Evolutionary conservation across 306 rosid genomes (phyloP), one percentile per base, ranked within the genome.

Genomic region (Cicer arietinum): DNA sequence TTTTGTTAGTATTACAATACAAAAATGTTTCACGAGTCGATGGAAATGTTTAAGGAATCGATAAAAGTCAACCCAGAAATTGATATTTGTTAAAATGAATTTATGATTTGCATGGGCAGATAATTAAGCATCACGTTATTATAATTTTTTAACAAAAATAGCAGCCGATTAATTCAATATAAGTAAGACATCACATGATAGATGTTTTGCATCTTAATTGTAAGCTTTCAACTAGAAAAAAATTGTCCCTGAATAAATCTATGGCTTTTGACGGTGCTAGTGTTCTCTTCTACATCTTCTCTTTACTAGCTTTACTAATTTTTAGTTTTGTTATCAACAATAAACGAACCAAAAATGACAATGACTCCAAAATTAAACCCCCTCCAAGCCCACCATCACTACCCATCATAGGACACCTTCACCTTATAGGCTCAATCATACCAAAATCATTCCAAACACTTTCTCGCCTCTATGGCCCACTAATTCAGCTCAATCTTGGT

Each of bases 381-480:
- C 90, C 84, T 39, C 88, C 88, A 25, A 72, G 83, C 65, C 90
- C 90, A 76, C 84, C 79, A 14, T 20, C 83, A 54, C 74, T 86
- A 10, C 86, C 88, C 30, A 67, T 86, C 75, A 86, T 84, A 0
- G 88, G 90, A 9, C 88, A 86, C 74, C 88, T 86, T 64, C 88
- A 86, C 64, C 89, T 76, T 44, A 10, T 82, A 1, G 88, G 86
- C 56, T 77, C 96, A 1, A 77, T 87, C 58, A 58, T 86, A 0
- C 89, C 88, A 73, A 86, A 82, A 48, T 86, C 87, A 43, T 85
- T 92, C 73, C 92, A 88, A 64, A 53, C 43, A 3, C 69, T 92
- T 3, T 85, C 92, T 20, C 77, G 44, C 6, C 41, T 10, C 47
- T 72, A 90, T 68, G 93, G 96, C 16, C 89, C 94, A 10, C 86